Conservation (phyloP, 2,329 filamentous ascomycete genomes). For the Hymenoscyphus infarciens region DNA sequence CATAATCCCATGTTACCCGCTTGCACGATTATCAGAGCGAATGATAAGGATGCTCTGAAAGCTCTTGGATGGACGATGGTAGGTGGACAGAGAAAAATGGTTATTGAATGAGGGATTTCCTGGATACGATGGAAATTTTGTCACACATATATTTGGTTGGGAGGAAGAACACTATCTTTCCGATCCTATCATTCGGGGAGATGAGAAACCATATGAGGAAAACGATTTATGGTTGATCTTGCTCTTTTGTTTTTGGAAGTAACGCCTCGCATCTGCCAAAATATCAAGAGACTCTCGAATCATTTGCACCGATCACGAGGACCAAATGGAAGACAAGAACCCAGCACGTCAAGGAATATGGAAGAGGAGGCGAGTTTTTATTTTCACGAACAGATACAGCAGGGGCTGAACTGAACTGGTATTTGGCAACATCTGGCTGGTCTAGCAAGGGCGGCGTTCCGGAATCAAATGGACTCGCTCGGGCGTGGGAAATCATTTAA, state of each 20-base stretch:
- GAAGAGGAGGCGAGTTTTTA: neutral
- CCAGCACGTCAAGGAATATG: neutral
- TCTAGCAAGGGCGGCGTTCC: neutral
- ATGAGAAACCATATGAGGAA: neutral
- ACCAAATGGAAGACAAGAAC: neutral
- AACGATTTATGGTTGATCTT: neutral
- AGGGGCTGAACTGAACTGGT: neutral
- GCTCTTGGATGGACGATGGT: slow-evolving; percentile 62
- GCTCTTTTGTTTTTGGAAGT: neutral
- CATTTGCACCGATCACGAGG: neutral
- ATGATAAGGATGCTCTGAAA: slow-evolving; percentile 62
- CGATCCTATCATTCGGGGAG: neutral
- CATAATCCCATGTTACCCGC: slow-evolving; percentile 93
- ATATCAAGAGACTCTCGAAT: neutral
- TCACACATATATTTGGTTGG: neutral
- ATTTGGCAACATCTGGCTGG: neutral
- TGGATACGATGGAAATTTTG: neutral
- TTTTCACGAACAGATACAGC: neutral
- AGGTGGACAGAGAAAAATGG: slow-evolving; percentile 60
- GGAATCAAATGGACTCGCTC: no score
- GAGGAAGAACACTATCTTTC: neutral
- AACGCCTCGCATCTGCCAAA: neutral
- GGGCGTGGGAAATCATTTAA: no score
- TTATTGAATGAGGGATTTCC: slow-evolving; percentile 52
- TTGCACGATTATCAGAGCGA: slow-evolving; percentile 73